Evolutionary conservation across 192 early-diverging fungal genomes (phyloP), one percentile per base, ranked within the genome.

Genomic region (Dimargaris cristalligena): DNA sequence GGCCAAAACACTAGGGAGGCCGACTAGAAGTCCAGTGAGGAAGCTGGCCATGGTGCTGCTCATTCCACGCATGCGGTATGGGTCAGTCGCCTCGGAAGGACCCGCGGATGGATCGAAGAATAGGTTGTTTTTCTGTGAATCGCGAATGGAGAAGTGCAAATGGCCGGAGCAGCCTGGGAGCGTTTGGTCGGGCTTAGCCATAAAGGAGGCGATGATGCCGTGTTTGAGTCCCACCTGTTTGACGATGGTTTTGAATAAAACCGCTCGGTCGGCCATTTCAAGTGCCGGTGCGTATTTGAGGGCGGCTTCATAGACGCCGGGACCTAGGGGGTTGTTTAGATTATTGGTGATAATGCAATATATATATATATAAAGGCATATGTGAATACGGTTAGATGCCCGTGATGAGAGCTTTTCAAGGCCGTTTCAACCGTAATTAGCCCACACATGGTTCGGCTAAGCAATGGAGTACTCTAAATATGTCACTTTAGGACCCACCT

Each of bases 91-190:
- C 35, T 18, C 29, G 16, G 44, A 18, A 28, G 59, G 58, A 2
- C 41, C 47, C 18, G 55, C 58, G 11, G n/a, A n/a, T 25, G 58
- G 32, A 28, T 61, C 66, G 16, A 68, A 74, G 70, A 86, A 86
- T 0, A 71, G 64, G 61, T 84, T 83, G 6, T 64, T 47, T 4
- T 70, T 59, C 4, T 50, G 59, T 11, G 68, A 54, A 60, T 78
- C 62, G n/a, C 68, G 71, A 44, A 89, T 60, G 34, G 74, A 78
- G 63, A 90, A 79, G 70, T 90, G 88, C 14, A 84, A 65, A 64
- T 90, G 88, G 14, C 88, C 88, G 25, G 84, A 86, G 61, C 85
- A 87, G 3, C 88, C 88, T 2, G 88, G 88, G 25, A 84, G 64
- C 35, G 81, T 70, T 0, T 59, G 46, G 60, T 81, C 77, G 1